Conservation (phyloP, 768 basidiomycete genomes). For the Amanita muscaria region DNA sequence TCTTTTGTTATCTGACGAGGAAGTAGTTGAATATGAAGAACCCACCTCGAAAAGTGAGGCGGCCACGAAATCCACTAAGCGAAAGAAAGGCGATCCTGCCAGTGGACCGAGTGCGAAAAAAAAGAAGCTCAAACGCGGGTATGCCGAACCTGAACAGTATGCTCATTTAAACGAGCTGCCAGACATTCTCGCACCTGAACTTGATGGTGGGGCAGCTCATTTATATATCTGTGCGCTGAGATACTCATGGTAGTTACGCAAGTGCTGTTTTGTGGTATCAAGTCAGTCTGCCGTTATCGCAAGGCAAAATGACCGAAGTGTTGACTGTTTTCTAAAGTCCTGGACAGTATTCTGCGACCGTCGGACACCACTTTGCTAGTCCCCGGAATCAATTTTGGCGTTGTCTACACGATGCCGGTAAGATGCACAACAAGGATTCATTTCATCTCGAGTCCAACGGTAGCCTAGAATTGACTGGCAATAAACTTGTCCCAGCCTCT, state of each 20-base stretch:
- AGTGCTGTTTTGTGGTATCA: conserved; percentile 86
- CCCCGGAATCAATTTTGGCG: conserved; percentile 80
- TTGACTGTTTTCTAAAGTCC: conserved; percentile 34
- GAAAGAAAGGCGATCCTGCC: not conserved
- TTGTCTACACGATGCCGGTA: conserved; percentile 61
- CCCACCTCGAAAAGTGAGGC: too few relatives aligned
- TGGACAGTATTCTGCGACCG: conserved; percentile 55
- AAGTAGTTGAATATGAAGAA: too few relatives aligned
- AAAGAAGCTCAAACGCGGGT: conserved; percentile 32
- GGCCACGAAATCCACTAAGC: too few relatives aligned
- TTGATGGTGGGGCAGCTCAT: conserved; percentile 44
- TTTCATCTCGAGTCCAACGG: too few relatives aligned
- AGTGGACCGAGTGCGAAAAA: not conserved
- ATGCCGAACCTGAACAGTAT: conserved; percentile 44
- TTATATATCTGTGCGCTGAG: too few relatives aligned
- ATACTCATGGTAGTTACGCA: too few relatives aligned
- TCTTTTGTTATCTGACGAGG: not conserved
- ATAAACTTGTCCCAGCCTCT: conserved; percentile 34
- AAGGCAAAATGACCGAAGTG: not conserved
- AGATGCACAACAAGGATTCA: too few relatives aligned
- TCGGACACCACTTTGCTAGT: conserved; percentile 74
- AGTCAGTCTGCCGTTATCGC: conserved; percentile 34
- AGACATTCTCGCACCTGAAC: conserved; percentile 41
- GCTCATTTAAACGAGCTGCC: conserved; percentile 40
- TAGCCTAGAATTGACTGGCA: conserved; percentile 59